These are phyloP conservation scores for Eutrema salsugineum DNA, from an alignment of 441 rosid species.

Conservation along the genomic window DNA sequence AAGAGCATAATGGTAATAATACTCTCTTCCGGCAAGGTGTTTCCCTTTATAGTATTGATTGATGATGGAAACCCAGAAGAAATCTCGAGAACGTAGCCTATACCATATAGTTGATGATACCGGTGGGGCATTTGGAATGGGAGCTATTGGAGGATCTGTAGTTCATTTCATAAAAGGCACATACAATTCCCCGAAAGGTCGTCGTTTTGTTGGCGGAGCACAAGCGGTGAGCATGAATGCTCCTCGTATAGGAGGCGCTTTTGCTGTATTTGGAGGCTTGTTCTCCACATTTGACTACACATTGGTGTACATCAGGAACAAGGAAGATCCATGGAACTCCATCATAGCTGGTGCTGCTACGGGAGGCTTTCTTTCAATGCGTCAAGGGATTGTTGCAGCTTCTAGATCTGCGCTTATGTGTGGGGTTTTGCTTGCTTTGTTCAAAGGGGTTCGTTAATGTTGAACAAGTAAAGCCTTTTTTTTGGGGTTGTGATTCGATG, in stretches of 20 bases:
- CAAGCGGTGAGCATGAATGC: constrained; percentile 67
- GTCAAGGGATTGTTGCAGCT: constrained; percentile 50
- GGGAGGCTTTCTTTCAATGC: constrained; percentile 58
- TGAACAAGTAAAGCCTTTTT: constrained; percentile 25
- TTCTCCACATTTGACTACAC: constrained; percentile 53
- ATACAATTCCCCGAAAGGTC: constrained; percentile 49
- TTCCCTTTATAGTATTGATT: no score
- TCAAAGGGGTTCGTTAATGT: constrained; percentile 47
- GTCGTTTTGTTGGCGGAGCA: constrained; percentile 51
- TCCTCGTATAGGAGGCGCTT: constrained; percentile 62
- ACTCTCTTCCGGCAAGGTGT: no score
- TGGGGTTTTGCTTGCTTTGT: constrained; percentile 53
- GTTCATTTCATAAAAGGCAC: constrained; percentile 53
- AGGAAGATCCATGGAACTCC: constrained; percentile 78
- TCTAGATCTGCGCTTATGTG: constrained; percentile 45
- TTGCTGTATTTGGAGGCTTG: constrained; percentile 61
- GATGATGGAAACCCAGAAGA: constrained; percentile 51
- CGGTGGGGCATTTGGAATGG: constrained; percentile 60
- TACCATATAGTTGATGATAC: constrained; percentile 45
- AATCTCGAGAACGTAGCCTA: constrained; percentile 47
- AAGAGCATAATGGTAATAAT: neutral
- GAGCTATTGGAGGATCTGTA: constrained; percentile 65
- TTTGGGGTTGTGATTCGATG: neutral
- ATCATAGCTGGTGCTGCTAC: constrained; percentile 65
- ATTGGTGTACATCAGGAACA: constrained; percentile 50